Base-by-base conservation (phyloP, 2,329 filamentous ascomycete species). In the Aspergillus sojae region DNA sequence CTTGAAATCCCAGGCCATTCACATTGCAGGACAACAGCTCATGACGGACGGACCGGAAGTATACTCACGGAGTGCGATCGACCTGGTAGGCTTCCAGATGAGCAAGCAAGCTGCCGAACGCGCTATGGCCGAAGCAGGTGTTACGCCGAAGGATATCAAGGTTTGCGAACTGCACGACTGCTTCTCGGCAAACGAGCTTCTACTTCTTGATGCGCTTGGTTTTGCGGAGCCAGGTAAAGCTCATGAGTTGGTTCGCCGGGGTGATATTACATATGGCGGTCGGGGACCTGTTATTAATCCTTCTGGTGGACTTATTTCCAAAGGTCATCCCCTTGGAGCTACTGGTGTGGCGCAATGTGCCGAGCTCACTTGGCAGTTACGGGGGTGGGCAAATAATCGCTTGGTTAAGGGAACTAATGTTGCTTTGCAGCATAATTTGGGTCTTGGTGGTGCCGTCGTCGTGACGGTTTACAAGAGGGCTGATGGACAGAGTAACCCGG, bases 91-190 rank as follows among this genome's bases (percentile, higher is more conserved):
- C 41, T 94, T 89, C 77, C 88, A 90, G 66, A 97, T 97, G 94
- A 89, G 88, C 16, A 84, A 87, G 73, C 81, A 84, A 60, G 94
- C 94, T 0, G 88, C 87, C 4, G 78, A 83, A 63, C 81, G 82
- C 0, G 94, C 94, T 16, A 82, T 92, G 65, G 82, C 80, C 23
- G 91, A 98, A 80, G 85, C 86, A 28, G 81, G 91, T 63, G 84
- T 88, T 2, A 80, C 79, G 2, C 81, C 90, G 0, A 77, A 81
- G 26, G 91, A 96, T 67, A 85, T 94, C 67, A 88, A 90, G 71
- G 91, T 98, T n/a, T 93, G 92, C 73, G 94, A 98, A 81, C 84
- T 97, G 63, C 94, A 97, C 80, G 94, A 98, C 82, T 98, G 94
- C 83, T 97, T 97, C 85, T 93, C 89, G 21, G 89, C 94, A n/a